Base-by-base conservation (phyloP, 352 stramenopile genomes). In the Globisporangium paroecandrum region DNA sequence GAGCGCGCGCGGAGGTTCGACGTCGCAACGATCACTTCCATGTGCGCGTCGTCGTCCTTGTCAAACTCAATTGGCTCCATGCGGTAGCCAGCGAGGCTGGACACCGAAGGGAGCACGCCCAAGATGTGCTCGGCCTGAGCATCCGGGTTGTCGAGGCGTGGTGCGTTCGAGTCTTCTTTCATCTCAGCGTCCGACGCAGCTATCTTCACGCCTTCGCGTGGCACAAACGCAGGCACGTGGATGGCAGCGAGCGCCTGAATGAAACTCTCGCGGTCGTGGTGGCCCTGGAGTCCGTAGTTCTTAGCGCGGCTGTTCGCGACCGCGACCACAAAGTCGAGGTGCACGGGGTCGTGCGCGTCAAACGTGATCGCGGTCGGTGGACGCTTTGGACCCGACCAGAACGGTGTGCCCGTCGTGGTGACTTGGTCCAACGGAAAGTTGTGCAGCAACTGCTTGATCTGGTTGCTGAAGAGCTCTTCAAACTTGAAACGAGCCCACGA, bases 381-480 rank as follows among this genome's bases (percentile, higher is more conserved):
- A 62, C 97, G 90, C 85, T 99, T 99, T 6, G 94, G 87, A 29
- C 97, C 97, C 43, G 94, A 98, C 98, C 98, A 99, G 74, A 99
- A 99, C 15, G 96, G 94, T 58, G 90, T 94, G n/a, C 98, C 98
- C 24, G 91, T 95, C 3, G 87, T 96, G 20, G 97, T 99, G 18
- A 99, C 79, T 77, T 99, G 93, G 75, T 99, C 94, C 43, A 96
- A 66, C 8, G 98, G 98, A 71, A 99, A 99, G 78, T 99, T 99
- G 84, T 99, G 88, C 25, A 99, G 76, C 56, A 99, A 85, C 71
- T 98, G 92, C 68, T 96, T 97, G 69, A 99, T 98, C 70, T 98
- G 93, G 78, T 99, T 99, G 78, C 93, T 91, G 81, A 99, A 99
- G 5, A 99, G 77, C 22, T 97, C 87, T 74, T 99, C 96, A 77